Evolutionary conservation across 495 filamentous ascomycete genomes (phyloP).

Genomic region (Penicillium flavigenum): DNA sequence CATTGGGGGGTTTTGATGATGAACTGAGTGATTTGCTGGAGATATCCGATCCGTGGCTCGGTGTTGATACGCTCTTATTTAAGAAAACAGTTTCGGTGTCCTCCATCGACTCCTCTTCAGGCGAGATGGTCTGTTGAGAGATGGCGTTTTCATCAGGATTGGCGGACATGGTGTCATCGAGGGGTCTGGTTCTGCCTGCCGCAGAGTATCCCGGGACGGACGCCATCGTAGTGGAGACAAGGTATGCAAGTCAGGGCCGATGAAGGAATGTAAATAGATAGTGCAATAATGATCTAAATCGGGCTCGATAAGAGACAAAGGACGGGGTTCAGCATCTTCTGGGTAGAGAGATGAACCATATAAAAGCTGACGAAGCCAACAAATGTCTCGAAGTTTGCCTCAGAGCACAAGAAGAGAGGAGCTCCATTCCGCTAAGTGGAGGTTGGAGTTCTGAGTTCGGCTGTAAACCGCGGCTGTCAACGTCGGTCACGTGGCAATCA

Average conservation of each 20-base stretch:
- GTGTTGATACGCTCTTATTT: constrained; percentile 35
- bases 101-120: constrained; percentile 28
- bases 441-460: constrained; percentile 10
- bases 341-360: neutral
- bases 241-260: neutral
- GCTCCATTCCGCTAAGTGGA: constrained; percentile 4
- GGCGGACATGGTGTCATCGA: constrained; percentile 31
- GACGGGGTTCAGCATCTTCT: constrained; percentile 13
- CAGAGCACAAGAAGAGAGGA: constrained; percentile 5
- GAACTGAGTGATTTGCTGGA: constrained; percentile 20
- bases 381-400: neutral
- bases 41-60: constrained; percentile 14
- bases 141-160: constrained; percentile 21
- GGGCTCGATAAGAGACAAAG: constrained; percentile 1
- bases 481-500: constrained; percentile 9
- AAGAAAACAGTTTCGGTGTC: constrained; percentile 46
- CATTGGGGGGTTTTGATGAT: constrained; percentile 17
- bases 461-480: constrained; percentile 17
- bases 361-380: neutral
- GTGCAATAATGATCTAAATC: constrained; percentile 1
- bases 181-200: constrained; percentile 31
- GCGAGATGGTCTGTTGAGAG: constrained; percentile 9
- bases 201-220: constrained; percentile 39
- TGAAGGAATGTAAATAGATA: neutral
- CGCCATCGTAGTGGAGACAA: constrained; percentile 31